These are phyloP conservation scores for Aspergillus cavernicola DNA, from an alignment of 495 filamentous ascomycete species.

Conservation along the genomic window DNA sequence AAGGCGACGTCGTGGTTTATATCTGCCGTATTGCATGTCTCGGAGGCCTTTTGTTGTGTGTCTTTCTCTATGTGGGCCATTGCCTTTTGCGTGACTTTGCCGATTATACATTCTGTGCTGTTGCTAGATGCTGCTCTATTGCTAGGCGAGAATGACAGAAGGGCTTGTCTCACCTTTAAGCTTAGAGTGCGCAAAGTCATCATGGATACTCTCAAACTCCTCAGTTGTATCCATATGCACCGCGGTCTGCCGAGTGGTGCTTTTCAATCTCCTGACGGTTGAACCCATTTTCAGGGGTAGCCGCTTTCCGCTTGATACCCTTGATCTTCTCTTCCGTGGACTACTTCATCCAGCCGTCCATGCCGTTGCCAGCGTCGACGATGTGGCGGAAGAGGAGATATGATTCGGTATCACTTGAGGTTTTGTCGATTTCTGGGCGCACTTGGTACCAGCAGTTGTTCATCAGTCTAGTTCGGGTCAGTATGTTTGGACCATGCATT, in stretches of 20 bases:
- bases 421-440: slow-evolving; percentile 20
- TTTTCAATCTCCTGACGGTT: slow-evolving; percentile 53
- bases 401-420: slow-evolving; percentile 10
- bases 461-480: slow-evolving; percentile 31
- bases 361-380: slow-evolving; percentile 12
- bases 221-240: slow-evolving; percentile 29
- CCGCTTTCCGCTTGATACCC: slow-evolving; percentile 20
- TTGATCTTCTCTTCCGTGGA: slow-evolving; percentile 21
- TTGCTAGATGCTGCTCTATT: no score
- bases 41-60: no score
- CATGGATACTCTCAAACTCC: slow-evolving; percentile 33
- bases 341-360: slow-evolving; percentile 21
- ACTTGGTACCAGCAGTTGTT: slow-evolving; percentile 35
- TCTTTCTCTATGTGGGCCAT: no score
- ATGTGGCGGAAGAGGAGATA: slow-evolving; percentile 21
- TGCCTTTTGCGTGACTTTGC: no score
- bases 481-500: background rate
- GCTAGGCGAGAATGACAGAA: no score
- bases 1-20: no score
- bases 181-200: slow-evolving; percentile 29
- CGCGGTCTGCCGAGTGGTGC: slow-evolving; percentile 67
- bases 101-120: no score
- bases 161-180: slow-evolving; percentile 18
- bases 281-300: slow-evolving; percentile 28
- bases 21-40: no score